Evolutionary conservation across 1,139 yeast genomes (phyloP).

Genomic region (Tardiomyces digboiensis): DNA sequence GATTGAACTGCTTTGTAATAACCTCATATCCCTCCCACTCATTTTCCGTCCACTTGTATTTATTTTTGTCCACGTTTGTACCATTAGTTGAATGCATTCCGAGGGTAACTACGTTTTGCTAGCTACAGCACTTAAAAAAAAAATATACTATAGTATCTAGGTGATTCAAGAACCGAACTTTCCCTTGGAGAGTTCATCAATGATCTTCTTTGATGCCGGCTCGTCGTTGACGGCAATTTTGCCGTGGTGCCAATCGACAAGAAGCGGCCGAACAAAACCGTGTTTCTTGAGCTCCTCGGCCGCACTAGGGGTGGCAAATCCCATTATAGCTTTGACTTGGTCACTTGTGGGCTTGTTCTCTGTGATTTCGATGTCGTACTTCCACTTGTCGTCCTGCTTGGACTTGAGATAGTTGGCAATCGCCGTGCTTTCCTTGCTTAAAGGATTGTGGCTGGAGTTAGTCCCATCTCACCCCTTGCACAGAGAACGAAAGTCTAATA

Average conservation of each 20-base stretch:
- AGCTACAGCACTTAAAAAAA: too few species aligned
- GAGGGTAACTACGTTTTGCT: not conserved
- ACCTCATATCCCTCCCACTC: not conserved
- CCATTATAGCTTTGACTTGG: conserved; percentile 17
- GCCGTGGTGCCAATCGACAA: conserved; percentile 29
- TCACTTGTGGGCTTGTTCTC: conserved; percentile 24
- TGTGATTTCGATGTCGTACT: conserved; percentile 24
- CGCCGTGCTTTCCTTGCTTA: conserved; percentile 15
- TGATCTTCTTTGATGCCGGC: conserved; percentile 28
- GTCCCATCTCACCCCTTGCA: too few species aligned
- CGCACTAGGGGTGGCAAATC: conserved; percentile 9
- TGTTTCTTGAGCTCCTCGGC: conserved; percentile 7
- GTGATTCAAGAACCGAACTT: too few species aligned
- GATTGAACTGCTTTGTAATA: too few species aligned
- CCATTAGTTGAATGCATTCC: not conserved
- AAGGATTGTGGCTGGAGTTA: conserved; percentile 8
- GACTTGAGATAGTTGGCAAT: conserved; percentile 14
- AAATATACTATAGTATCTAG: too few species aligned
- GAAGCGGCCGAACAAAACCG: conserved; percentile 22
- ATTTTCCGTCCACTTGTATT: not conserved
- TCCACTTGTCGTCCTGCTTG: conserved; percentile 15
- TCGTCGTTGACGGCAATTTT: conserved; percentile 29
- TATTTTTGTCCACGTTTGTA: conserved; percentile 1
- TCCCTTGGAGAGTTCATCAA: conserved; percentile 16
- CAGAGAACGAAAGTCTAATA: too few species aligned